A percentile compares a stretch with the other conserved stretches of the same genome.
phyloP scores from a whole-genome alignment of 2,329 filamentous ascomycete species.

The Calonectria crousiana region DNA sequence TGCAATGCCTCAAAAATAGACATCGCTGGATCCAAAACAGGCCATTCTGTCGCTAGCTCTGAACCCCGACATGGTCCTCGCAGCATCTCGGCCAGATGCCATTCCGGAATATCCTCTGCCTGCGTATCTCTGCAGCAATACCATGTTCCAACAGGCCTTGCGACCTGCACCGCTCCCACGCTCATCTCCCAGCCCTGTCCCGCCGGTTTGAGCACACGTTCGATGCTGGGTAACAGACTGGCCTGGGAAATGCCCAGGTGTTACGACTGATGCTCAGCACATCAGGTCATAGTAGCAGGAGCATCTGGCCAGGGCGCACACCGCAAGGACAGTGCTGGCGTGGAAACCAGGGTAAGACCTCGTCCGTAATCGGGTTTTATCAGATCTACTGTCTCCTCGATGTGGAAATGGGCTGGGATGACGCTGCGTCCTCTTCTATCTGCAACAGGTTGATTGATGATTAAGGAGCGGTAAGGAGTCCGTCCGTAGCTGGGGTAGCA shows the following conservation, averaged over 20 bases:
- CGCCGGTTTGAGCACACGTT: slow-evolving; percentile 20
- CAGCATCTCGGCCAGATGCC: not conserved
- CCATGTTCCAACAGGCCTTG: slow-evolving; percentile 13
- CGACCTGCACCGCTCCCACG: slow-evolving; percentile 9
- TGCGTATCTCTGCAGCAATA: slow-evolving; percentile 16
- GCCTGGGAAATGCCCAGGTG: slow-evolving; percentile 17
- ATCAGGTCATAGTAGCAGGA: slow-evolving; percentile 37
- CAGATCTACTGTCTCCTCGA: not conserved
- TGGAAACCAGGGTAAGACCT: slow-evolving; percentile 20
- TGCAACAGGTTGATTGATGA: not conserved
- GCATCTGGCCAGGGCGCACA: slow-evolving; percentile 27
- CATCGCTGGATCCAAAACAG: not conserved
- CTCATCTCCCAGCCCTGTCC: slow-evolving; percentile 15
- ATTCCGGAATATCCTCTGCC: slow-evolving; percentile 11
- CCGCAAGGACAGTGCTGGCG: slow-evolving; percentile 21
- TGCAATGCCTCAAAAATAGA: not conserved
- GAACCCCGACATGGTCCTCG: not conserved
- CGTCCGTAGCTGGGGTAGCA: not conserved
- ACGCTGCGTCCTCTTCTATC: slow-evolving; percentile 2
- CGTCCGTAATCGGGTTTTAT: slow-evolving; percentile 6
- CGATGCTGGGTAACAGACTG: slow-evolving; percentile 19
- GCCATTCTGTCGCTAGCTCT: not conserved
- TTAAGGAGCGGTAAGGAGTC: not conserved
- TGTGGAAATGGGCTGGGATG: slow-evolving; percentile 10
- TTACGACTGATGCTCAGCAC: slow-evolving; percentile 31